phyloP scores from a whole-genome alignment of 2,329 filamentous ascomycete species.

The Fusarium secorum region DNA sequence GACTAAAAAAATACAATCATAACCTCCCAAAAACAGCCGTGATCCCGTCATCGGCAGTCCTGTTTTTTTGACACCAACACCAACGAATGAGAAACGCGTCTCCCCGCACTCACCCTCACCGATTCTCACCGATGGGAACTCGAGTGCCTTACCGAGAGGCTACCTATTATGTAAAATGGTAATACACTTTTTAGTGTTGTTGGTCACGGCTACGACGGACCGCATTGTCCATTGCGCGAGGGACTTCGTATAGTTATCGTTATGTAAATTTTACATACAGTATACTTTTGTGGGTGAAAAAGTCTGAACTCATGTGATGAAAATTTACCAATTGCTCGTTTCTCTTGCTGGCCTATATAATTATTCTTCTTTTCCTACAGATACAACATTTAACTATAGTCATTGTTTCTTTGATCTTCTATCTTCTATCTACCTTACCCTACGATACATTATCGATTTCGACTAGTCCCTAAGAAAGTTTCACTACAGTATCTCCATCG shows the following conservation, averaged over 20 bases:
- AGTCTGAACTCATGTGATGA: conserved; percentile 1
- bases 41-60: neutral
- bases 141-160: neutral
- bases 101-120: neutral
- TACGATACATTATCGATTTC: neutral
- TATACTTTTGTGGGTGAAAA: neutral
- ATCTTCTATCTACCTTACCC: neutral
- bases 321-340: neutral
- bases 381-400: neutral
- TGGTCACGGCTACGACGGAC: neutral
- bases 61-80: neutral
- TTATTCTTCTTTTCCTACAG: neutral
- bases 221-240: neutral
- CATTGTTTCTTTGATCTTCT: neutral
- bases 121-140: conserved; percentile 2
- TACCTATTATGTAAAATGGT: neutral
- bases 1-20: neutral
- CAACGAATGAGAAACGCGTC: neutral
- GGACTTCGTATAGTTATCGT: neutral
- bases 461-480: neutral
- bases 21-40: neutral
- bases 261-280: conserved; percentile 8
- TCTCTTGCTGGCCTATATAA: neutral
- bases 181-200: neutral
- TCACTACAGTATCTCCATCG: neutral